These are phyloP conservation scores for Albophoma yamanashiensis DNA, from an alignment of 2,329 filamentous ascomycete genomes.

Conservation along the genomic window DNA sequence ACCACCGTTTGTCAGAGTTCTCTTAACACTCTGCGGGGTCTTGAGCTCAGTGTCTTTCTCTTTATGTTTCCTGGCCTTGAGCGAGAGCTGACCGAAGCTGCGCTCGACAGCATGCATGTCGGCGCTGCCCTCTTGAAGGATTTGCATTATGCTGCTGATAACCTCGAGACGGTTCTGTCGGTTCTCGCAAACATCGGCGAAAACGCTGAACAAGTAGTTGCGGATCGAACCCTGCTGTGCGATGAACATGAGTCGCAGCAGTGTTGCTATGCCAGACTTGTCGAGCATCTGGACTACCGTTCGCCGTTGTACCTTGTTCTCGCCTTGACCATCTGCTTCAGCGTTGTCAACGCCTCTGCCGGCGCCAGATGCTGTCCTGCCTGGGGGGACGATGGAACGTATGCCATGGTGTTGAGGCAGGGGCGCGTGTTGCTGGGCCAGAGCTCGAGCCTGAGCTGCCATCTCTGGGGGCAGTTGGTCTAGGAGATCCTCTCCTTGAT, in stretches of 20 bases:
- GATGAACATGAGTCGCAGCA: constrained; percentile 97
- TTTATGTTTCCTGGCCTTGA: constrained; percentile 77
- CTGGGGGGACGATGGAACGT: constrained; percentile 17
- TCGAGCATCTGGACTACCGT: constrained; percentile 94
- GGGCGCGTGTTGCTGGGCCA: constrained; percentile 34
- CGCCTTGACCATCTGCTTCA: constrained; percentile 27
- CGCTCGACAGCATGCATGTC: constrained; percentile 91
- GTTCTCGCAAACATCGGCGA: constrained; percentile 89
- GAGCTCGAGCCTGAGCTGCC: constrained; percentile 71
- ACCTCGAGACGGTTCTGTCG: constrained; percentile 93
- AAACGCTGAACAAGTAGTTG: constrained; percentile 72
- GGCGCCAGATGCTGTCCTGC: constrained; percentile 17
- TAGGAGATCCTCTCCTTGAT: constrained; percentile 82
- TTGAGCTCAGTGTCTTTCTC: constrained; percentile 50
- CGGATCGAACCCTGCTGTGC: constrained; percentile 82
- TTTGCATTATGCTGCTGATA: constrained; percentile 81
- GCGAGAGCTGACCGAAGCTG: constrained; percentile 86
- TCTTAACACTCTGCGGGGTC: constrained; percentile 72
- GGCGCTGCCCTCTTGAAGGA: constrained; percentile 88
- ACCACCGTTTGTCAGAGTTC: constrained; percentile 53
- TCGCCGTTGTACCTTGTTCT: constrained; percentile 61
- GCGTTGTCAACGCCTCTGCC: constrained; percentile 9
- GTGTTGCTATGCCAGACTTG: constrained; percentile 88
- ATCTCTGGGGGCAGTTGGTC: constrained; percentile 77
- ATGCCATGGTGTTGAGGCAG: constrained; percentile 15